Base-by-base conservation (phyloP, 805 yeast species). In the Monosporozyma aquatica region DNA sequence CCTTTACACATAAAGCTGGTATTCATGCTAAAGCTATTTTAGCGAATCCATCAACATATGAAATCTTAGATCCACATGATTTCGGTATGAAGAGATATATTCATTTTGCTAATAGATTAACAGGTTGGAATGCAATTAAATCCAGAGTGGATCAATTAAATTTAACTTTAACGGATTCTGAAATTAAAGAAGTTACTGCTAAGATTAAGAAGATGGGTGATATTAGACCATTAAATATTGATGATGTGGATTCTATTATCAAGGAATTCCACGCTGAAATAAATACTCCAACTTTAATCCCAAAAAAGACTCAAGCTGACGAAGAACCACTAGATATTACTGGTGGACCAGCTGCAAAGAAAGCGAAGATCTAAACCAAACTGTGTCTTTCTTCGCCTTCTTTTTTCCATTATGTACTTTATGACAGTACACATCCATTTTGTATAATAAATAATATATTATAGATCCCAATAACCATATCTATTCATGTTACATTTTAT, bases 81-180 rank as follows among this genome's bases (percentile, higher is more conserved):
- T 90, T 90, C 59, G 98, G 98, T 63, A 77, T 90, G 62, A 80
- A 95, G 43, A 80, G 98, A 64, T 90, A 90, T 66, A 90, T 90
- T 62, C 98, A 92, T 67, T 92, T 90, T 65, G 97, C 97, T 55
- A 90, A 90, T 76, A 81, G 97, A 62, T 75, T 90, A 60, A 90
- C 98, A 11, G 98, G 98, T 48, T 90, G 98, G 98, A 92, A 90
- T 67, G 97, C 97, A 43, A 90, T 90, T 76, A 90, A 90, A 73
- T 79, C 95, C 34, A 83, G 98, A 69, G 98, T 92, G 48, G 98
- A 90, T 65, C 98, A 90, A 69, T 77, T 90, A 69, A 89, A 92
- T 68, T 74, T 90, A 67, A 71, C 80, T 56, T 74, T 90, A 61
- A 78, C 92, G 39, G 98, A 90, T 62, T 90, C 80, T 53, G 97